phyloP scores from a whole-genome alignment of 2,329 filamentous ascomycete species.

The Fusarium chuoi region DNA sequence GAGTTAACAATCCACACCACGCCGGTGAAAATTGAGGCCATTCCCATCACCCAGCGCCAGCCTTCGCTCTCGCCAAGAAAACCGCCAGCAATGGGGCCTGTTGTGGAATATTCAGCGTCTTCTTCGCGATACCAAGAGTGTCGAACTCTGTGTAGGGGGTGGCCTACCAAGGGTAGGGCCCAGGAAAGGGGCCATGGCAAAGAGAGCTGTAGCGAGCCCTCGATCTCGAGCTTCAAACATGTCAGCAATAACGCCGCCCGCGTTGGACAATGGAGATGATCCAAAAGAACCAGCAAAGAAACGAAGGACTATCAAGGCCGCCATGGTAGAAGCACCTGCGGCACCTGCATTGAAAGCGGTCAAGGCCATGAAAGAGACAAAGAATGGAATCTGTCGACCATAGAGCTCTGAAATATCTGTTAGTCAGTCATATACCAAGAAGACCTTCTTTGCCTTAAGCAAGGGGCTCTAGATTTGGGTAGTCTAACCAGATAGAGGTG shows the following conservation, averaged over 20 bases:
- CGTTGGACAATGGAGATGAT: conserved; percentile 70
- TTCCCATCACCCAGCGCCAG: conserved; percentile 73
- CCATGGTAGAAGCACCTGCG: conserved; percentile 66
- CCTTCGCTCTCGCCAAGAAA: conserved; percentile 69
- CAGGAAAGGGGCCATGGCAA: conserved; percentile 71
- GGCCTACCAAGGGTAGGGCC: conserved; percentile 64
- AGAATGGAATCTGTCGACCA: conserved; percentile 69
- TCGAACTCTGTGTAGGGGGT: too few species aligned
- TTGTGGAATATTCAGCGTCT: not conserved
- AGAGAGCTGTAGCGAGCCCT: conserved; percentile 68
- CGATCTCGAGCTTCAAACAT: conserved; percentile 66
- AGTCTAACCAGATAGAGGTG: conserved; percentile 69
- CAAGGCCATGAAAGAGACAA: conserved; percentile 66
- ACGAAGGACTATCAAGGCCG: conserved; percentile 72
- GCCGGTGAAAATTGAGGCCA: conserved; percentile 71
- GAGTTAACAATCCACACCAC: conserved; percentile 64
- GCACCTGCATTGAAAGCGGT: conserved; percentile 70
- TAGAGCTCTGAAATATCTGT: conserved; percentile 66
- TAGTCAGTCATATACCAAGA: not conserved
- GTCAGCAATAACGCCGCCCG: conserved; percentile 72
- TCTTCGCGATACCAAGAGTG: not conserved
- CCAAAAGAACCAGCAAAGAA: conserved; percentile 74
- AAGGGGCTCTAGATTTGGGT: not conserved
- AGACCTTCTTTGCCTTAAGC: not conserved
- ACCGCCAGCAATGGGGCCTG: conserved; percentile 69